Base-by-base conservation (phyloP, 2,329 filamentous ascomycete species). In the Macrophomina phaseolina region DNA sequence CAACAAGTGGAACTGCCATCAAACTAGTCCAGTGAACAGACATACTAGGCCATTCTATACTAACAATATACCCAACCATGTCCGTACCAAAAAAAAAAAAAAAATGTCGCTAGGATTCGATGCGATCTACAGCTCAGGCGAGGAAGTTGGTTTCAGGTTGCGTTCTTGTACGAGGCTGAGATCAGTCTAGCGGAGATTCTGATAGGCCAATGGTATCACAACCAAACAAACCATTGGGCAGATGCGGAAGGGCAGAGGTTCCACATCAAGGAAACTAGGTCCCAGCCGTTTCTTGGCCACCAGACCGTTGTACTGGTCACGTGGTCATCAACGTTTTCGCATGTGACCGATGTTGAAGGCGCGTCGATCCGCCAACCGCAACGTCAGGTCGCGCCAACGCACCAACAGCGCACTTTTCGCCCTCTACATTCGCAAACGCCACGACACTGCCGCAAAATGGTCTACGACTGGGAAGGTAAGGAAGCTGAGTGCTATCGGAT, bases 401-500 rank as follows among this genome's bases (percentile, higher is more conserved):
- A 65, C 51, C 62, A 64, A 45, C 49, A 65, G 42, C 62, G 52
- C 63, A 65, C 52, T 65, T 45, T 58, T 51, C 49, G 14, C 12
- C 45, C 46, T 23, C 52, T n/a, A n/a, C 16, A 18, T 11, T 4
- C 23, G 40, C 63, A 49, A 36, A 16, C 6, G 16, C 16, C 16
- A 38, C 56, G 32, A n/a, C 36, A 30, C 9, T 18, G 40, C 64
- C 30, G 28, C 65, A 58, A 48, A 32, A 65, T 67, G 65, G 65
- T 67, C 2, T 67, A 67, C 48, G 65, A 67, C 72, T 90, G 89
- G 89, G 86, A 88, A 65, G 87, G 87, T 67, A 90, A 90, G 77
- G 83, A 86, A 72, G 84, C 86, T 49, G 83, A 88, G 70, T 90
- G 87, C 79, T 89, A 86, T 76, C 86, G 87, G 70, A 86, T 95